Percentiles rank a stretch among this genome's conserved stretches.
phyloP scores from a whole-genome alignment of 768 basidiomycete genomes.

The Pilatotrama ljubarskyi region DNA sequence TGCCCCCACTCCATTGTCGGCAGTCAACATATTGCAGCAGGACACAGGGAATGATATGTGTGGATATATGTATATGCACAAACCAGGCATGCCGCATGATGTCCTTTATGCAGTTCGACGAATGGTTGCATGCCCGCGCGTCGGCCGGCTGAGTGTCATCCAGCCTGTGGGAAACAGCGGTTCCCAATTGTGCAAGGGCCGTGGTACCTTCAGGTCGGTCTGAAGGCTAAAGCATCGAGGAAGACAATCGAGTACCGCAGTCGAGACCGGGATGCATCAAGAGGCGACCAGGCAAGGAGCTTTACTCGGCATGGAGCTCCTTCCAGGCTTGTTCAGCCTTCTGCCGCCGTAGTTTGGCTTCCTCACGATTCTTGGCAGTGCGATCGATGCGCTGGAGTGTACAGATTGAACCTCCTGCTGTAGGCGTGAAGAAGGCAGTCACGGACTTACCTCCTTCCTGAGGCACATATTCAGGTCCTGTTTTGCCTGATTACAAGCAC shows the following conservation, averaged over 20 bases:
- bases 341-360: conserved; percentile 54
- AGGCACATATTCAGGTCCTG: conserved; percentile 69
- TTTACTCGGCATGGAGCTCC: conserved; percentile 55
- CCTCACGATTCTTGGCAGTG: conserved; percentile 57
- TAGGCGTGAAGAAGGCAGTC: neutral
- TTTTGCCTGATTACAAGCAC: conserved; percentile 70
- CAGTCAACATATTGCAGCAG: no score
- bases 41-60: neutral
- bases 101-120: neutral
- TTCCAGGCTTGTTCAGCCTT: conserved; percentile 58
- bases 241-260: neutral
- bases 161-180: neutral
- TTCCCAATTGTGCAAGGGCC: neutral
- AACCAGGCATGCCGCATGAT: no score
- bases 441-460: conserved; percentile 57
- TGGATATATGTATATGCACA: no score
- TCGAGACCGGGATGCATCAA: neutral
- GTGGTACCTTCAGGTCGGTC: neutral
- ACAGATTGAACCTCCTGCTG: neutral
- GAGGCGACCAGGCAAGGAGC: conserved; percentile 6
- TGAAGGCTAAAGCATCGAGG: no score
- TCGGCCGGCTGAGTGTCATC: neutral
- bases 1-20: no score
- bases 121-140: neutral
- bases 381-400: conserved; percentile 54